Evolutionary conservation across 305 asterid genomes (phyloP), one percentile per base, ranked within the genome.

Genomic region (Fraxinus latifolia): DNA sequence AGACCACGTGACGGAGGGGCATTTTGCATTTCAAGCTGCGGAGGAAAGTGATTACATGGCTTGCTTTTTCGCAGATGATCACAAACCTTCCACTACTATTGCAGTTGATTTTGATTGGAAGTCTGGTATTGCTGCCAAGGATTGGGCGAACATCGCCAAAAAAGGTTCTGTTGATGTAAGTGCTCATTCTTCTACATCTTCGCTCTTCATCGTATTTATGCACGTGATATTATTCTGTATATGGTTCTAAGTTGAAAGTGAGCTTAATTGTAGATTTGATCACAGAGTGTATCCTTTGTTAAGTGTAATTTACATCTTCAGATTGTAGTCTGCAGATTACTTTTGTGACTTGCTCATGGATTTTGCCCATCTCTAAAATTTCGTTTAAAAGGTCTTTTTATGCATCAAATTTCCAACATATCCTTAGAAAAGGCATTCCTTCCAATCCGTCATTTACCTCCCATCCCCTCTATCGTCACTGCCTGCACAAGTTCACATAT

Each of bases 111-210:
- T 95, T 60, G 97, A 93, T 39, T 95, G 99, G 99, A 95, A 90
- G 85, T 94, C 97, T 50, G 99, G 99, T 36, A 85, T 95, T 78
- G 98, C 97, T 80, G 93, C 99, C 58, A 94, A 93, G 91, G 99
- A 94, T 31, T 95, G 99, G 99, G 72, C 93, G 44, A 93, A 82
- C 85, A 96, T 95, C 23, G 99, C 97, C 75, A 95, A 95, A 87
- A 95, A 95, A 82, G 97, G 97, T 68, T 93, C 98, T 15, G 91
- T 95, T 82, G 99, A 94, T 83, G 99, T 95, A 89, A 92, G 93
- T 83, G 58, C 4, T 77, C 62, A 2, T 32, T 3, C 44, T 58
- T 2, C 36, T 25, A 3, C 29, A 32, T 36, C 74, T 44, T 23
- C 19, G 77, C 58, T 77, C 47, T 32, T 34, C 37, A 21, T 47